Base-by-base conservation (phyloP, 441 rosid genomes). In the Gossypium davidsonii region DNA sequence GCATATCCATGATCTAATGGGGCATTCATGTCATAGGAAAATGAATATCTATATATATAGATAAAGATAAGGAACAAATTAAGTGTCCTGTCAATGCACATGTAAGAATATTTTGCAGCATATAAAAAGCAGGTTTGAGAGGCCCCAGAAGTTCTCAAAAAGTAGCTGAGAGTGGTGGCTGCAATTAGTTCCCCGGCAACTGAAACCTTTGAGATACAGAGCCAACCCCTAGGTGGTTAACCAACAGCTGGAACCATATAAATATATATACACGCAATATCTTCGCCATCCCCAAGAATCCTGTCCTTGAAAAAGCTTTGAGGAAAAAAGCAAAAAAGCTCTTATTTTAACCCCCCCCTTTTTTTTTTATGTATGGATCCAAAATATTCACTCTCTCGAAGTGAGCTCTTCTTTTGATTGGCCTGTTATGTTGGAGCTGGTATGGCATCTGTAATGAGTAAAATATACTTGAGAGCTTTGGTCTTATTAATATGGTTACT, bases 261-360 rank as follows among this genome's bases (percentile, higher is more conserved):
- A 44, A 71, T 73, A 75, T 60, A 71, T 71, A 66, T 34, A 6
- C 20, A 53, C 20, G 20, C 58, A 77, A 72, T 46, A 58, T 64
- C 77, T 77, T 83, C 67, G 59, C 74, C 68, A 58, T 12, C 78
- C 83, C 89, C 93, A 78, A 85, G 86, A 85, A 67, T 84, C 82
- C 73, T 83, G 87, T 83, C 88, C 37, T 61, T 75, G 55, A 62
- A 68, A 72, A 42, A 6, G 60, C 76, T 74, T 75, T 70, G 34
- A 69, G 15, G 57, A 59, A 48, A 15, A 31, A 34, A 34, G 8
- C 39, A 34, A 34, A 34, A 34, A 25, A 34, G 42, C 46, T 73
- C 51, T 56, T 72, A 23, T 75, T 81, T 78, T 61, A 37, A 23
- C 68, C 61, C 58, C 69, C 46, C 58, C 65, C 34, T 20, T 21